Conservation (phyloP, 108 stramenopile species). For the Nitzschia palea region DNA sequence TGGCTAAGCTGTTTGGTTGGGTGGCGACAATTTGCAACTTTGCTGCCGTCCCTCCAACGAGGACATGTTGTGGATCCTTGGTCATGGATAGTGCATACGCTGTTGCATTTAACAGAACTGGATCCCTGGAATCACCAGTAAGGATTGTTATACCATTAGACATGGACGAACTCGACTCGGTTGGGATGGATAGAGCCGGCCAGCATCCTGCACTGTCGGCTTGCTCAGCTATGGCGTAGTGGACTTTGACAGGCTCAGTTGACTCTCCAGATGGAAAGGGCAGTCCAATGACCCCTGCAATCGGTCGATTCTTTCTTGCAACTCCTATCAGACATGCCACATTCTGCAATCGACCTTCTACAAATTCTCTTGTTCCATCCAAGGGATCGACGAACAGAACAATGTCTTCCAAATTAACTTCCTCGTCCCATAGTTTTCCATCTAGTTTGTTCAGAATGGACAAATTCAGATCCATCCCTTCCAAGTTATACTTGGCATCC, state of each 20-base stretch:
- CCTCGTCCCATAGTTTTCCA: slow-evolving; percentile 20
- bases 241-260: slow-evolving; percentile 26
- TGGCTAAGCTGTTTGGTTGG: slow-evolving; percentile 38
- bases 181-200: background rate
- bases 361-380: slow-evolving; percentile 86
- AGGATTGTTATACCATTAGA: slow-evolving; percentile 27
- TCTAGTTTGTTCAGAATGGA: background rate
- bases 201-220: slow-evolving; percentile 29
- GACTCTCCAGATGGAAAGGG: slow-evolving; percentile 54
- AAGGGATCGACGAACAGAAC: slow-evolving; percentile 79
- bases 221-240: slow-evolving; percentile 56
- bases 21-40: slow-evolving; percentile 47
- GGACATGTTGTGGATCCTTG: slow-evolving; percentile 3
- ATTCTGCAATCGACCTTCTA: slow-evolving; percentile 74
- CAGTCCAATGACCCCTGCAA: slow-evolving; percentile 73
- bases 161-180: background rate
- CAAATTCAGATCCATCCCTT: background rate
- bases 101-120: slow-evolving; percentile 26
- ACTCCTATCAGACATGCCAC: slow-evolving; percentile 79
- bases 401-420: slow-evolving; percentile 34
- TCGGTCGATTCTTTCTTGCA: slow-evolving; percentile 48
- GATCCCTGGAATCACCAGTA: slow-evolving; percentile 56
- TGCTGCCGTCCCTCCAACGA: slow-evolving; percentile 59
- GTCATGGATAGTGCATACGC: slow-evolving; percentile 11
- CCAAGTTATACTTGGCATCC: slow-evolving; percentile 14